Conservation (phyloP, 1,284 basidiomycete species). For the Trametes polyzona region DNA sequence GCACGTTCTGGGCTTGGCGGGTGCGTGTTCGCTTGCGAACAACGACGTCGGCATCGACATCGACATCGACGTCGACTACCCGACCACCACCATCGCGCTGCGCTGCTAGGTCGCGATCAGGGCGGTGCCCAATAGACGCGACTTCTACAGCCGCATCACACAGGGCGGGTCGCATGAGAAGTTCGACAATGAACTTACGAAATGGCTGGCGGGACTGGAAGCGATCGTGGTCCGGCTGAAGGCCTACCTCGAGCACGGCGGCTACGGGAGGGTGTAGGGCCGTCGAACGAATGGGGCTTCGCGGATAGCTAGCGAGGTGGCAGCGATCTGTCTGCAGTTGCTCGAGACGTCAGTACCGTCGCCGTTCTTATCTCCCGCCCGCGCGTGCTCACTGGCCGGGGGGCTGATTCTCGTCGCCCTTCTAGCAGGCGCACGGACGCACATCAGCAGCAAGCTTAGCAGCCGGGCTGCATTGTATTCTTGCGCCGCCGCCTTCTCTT, state of each 20-base stretch:
- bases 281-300: constrained; percentile 5
- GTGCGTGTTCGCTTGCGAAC: constrained; percentile 1
- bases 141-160: constrained; percentile 85
- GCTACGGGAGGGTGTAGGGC: constrained; percentile 61
- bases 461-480: constrained; percentile 1
- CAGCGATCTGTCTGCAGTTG: constrained; percentile 19
- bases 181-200: constrained; percentile 74
- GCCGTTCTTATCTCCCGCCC: background rate
- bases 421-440: too few relatives aligned
- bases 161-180: constrained; percentile 82
- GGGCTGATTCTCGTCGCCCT: too few relatives aligned
- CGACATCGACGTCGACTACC: too few relatives aligned
- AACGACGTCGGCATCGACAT: too few relatives aligned
- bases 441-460: too few relatives aligned
- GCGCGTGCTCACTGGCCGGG: too few relatives aligned
- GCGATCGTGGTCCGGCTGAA: constrained; percentile 70
- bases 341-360: background rate
- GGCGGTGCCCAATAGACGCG: constrained; percentile 85
- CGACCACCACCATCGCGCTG: background rate
- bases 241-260: constrained; percentile 67
- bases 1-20: background rate
- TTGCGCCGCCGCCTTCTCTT: constrained; percentile 22
- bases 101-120: constrained; percentile 83
- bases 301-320: background rate
- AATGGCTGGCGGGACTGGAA: constrained; percentile 84